Conservation (phyloP, 192 early-diverging fungal genomes). For the Phycomyces nitens region DNA sequence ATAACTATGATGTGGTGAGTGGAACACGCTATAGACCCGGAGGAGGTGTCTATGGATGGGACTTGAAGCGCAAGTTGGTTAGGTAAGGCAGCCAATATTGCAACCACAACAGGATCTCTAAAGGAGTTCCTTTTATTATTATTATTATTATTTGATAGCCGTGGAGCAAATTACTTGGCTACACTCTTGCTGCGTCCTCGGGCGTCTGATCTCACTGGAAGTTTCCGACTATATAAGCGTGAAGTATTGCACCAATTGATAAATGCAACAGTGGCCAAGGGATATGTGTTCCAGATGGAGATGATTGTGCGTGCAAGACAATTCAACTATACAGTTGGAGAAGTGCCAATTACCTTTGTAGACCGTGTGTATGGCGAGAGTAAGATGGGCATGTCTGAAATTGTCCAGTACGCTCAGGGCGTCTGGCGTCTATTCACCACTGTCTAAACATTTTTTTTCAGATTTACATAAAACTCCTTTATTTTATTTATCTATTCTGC, state of each 20-base stretch:
- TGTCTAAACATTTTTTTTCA: conserved; percentile 39
- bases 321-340: conserved; percentile 81
- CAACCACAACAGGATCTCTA: not conserved
- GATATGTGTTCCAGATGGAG: conserved; percentile 99
- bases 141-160: conserved; percentile 42
- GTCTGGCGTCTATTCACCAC: conserved; percentile 77
- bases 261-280: conserved; percentile 85
- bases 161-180: conserved; percentile 96
- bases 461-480: no score
- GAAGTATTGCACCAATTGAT: conserved; percentile 84
- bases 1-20: conserved; percentile 90
- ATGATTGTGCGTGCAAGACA: conserved; percentile 98
- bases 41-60: conserved; percentile 98
- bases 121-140: no score
- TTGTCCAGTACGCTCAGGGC: conserved; percentile 90
- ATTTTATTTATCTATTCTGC: no score
- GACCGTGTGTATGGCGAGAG: conserved; percentile 96
- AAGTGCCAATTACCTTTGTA: conserved; percentile 97
- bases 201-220: conserved; percentile 92
- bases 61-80: conserved; percentile 91
- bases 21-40: conserved; percentile 86
- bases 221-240: conserved; percentile 94
- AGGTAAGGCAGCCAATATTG: conserved; percentile 39
- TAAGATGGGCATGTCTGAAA: conserved; percentile 94
- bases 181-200: conserved; percentile 82